Evolutionary conservation across 345 rosid genomes (phyloP), one percentile per base, ranked within the genome.

Genomic region (Mallotus nudiflorus): DNA sequence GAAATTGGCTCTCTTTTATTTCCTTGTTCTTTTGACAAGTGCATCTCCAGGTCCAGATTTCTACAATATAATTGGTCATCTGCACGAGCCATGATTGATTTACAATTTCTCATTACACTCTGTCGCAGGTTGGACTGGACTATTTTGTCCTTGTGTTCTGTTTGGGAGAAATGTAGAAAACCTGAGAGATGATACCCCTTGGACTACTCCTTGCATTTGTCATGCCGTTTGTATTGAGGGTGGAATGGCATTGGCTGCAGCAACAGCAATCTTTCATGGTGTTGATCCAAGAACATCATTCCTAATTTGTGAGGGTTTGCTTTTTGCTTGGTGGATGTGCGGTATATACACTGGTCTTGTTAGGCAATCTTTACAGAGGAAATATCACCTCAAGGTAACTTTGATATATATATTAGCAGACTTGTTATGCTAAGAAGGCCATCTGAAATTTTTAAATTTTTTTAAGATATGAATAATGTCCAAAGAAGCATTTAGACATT

Each of bases 261-360:
- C 89, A 20, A 82, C 91, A 24, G 85, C 93, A 3, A 69, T 85
- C 73, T 80, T 80, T 73, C 88, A 90, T 56, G 97, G 97, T 48
- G 74, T 92, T 46, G 96, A 90, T 56, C 96, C 96, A 3, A 85
- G 83, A 33, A 83, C 97, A 0, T 69, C 97, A 28, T 92, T 95
- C 78, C 93, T 95, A 59, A 73, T 92, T 8, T 87, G 87, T 64
- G 99, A 95, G 85, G 96, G 97, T 33, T 81, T 95, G 77, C 55
- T 92, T 51, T 95, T 95, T 80, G 86, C 96, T 58, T 95, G 99
- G 99, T 95, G 97, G 99, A 88, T 92, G 91, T 90, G 97, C 78
- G 97, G 99, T 77, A 88, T 90, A 57, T 95, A 95, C 83, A 95
- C 97, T 2, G 97, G 99, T 20, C 88, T 89, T 71, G 75, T 71